These are phyloP conservation scores for Lathyrus oleraceus DNA, from an alignment of 306 rosid species.

Conservation along the genomic window DNA sequence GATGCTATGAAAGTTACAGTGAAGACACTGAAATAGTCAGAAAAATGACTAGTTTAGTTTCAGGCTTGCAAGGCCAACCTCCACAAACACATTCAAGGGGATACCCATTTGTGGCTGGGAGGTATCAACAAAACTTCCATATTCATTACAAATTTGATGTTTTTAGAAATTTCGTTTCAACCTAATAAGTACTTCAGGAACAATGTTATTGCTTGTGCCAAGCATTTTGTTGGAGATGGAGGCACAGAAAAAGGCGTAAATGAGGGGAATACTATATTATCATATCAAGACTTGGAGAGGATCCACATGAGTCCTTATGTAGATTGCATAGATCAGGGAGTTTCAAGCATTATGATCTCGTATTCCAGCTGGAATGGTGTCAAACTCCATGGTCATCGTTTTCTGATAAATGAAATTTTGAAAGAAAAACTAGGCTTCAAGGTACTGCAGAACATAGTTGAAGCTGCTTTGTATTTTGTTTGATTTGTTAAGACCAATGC, in stretches of 20 bases:
- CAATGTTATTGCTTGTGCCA: slow-evolving; percentile 73
- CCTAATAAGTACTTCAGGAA: slow-evolving; percentile 47
- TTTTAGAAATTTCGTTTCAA: not conserved
- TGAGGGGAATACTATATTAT: slow-evolving; percentile 65
- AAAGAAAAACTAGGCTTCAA: slow-evolving; percentile 70
- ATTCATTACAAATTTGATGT: not conserved
- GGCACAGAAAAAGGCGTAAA: slow-evolving; percentile 70
- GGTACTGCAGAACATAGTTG: slow-evolving; percentile 40
- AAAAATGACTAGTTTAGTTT: slow-evolving; percentile 60
- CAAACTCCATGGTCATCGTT: slow-evolving; percentile 56
- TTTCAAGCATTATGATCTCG: slow-evolving; percentile 79
- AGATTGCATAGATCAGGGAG: slow-evolving; percentile 70
- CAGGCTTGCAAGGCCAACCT: slow-evolving; percentile 81
- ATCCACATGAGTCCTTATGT: slow-evolving; percentile 73
- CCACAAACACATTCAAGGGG: slow-evolving; percentile 58
- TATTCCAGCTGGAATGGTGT: slow-evolving; percentile 82
- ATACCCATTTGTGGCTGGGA: slow-evolving; percentile 74
- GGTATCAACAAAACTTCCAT: slow-evolving; percentile 45
- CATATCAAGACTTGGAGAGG: slow-evolving; percentile 70
- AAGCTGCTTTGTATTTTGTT: slow-evolving; percentile 8
- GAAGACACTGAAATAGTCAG: slow-evolving; percentile 68
- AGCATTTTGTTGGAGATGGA: slow-evolving; percentile 91
- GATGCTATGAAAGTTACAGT: slow-evolving; percentile 78
- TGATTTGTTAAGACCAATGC: slow-evolving; percentile 9
- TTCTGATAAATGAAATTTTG: slow-evolving; percentile 66